These are phyloP conservation scores for Pseudoturritis turrita DNA, from an alignment of 345 rosid species.

Conservation along the genomic window DNA sequence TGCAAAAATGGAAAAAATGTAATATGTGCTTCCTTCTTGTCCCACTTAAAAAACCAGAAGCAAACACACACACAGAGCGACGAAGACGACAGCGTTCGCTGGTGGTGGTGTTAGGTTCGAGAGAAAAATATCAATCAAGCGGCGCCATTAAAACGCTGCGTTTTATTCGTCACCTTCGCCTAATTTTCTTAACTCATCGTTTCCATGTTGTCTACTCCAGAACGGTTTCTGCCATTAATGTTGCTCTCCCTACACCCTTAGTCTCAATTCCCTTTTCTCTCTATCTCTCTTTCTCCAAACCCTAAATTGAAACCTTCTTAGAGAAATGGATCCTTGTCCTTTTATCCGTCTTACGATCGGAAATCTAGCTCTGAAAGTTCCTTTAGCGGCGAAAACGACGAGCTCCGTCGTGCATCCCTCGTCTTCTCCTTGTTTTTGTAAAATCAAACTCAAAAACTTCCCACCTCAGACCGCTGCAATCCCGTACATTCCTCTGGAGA, in stretches of 20 bases:
- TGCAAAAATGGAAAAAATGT: conserved; percentile 12
- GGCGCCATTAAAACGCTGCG: conserved; percentile 30
- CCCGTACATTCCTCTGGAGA: conserved; percentile 55
- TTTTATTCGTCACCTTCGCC: conserved; percentile 2
- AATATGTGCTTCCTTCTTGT: background rate
- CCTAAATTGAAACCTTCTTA: background rate
- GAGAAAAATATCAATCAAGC: background rate
- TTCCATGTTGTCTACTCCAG: background rate
- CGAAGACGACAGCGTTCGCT: conserved; percentile 19
- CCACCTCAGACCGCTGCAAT: conserved; percentile 61
- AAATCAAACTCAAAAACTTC: conserved; percentile 64
- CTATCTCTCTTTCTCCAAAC: background rate
- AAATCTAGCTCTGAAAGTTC: conserved; percentile 65
- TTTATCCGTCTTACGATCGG: conserved; percentile 75
- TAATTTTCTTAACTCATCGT: background rate
- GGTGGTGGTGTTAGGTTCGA: conserved; percentile 11
- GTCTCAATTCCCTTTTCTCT: background rate
- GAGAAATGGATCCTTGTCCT: conserved; percentile 90
- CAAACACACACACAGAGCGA: background rate
- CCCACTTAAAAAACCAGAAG: conserved; percentile 20
- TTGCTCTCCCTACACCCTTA: conserved; percentile 13
- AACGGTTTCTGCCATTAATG: conserved; percentile 19
- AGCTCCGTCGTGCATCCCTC: conserved; percentile 77
- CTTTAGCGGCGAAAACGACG: conserved; percentile 59
- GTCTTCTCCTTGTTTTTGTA: conserved; percentile 79